Evolutionary conservation across 345 rosid species (phyloP).

Genomic region (Xanthoceras sorbifolium): DNA sequence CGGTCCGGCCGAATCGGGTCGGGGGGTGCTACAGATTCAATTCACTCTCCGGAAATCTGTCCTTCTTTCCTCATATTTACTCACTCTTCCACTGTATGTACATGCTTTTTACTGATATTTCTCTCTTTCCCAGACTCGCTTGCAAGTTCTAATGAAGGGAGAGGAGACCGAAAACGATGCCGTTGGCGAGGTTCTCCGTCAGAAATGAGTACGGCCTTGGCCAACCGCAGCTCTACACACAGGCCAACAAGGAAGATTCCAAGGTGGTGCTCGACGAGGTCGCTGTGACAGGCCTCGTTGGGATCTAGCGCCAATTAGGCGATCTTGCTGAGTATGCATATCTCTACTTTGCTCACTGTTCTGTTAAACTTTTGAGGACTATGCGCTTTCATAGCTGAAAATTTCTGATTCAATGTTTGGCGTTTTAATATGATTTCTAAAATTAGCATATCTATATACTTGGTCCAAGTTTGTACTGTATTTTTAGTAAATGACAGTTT

Average conservation of each 20-base stretch:
- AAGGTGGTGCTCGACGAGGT: slow-evolving; percentile 74
- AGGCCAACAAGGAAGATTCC: slow-evolving; percentile 73
- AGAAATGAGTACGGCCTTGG: slow-evolving; percentile 67
- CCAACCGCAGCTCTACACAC: slow-evolving; percentile 52
- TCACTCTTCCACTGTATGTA: neutral
- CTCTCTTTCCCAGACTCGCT: slow-evolving; percentile 3
- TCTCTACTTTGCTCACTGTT: neutral
- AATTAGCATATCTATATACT: neutral
- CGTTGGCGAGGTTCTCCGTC: slow-evolving; percentile 67
- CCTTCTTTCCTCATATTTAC: slow-evolving; percentile 7
- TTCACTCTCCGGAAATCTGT: neutral
- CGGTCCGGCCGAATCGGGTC: too few relatives aligned
- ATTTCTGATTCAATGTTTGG: neutral
- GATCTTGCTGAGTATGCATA: slow-evolving; percentile 92
- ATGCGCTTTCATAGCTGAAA: neutral
- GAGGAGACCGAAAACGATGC: slow-evolving; percentile 42
- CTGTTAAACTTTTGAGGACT: neutral
- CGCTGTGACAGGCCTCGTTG: slow-evolving; percentile 81
- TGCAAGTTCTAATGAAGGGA: neutral
- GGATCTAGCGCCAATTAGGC: slow-evolving; percentile 95
- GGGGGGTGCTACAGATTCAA: too few relatives aligned
- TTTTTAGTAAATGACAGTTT: neutral
- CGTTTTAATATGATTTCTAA: neutral
- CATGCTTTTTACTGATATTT: too few relatives aligned
- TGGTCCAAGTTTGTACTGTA: neutral